These are phyloP conservation scores for Fusarium sp. DNA, from an alignment of 2,329 filamentous ascomycete genomes.

Conservation along the genomic window DNA sequence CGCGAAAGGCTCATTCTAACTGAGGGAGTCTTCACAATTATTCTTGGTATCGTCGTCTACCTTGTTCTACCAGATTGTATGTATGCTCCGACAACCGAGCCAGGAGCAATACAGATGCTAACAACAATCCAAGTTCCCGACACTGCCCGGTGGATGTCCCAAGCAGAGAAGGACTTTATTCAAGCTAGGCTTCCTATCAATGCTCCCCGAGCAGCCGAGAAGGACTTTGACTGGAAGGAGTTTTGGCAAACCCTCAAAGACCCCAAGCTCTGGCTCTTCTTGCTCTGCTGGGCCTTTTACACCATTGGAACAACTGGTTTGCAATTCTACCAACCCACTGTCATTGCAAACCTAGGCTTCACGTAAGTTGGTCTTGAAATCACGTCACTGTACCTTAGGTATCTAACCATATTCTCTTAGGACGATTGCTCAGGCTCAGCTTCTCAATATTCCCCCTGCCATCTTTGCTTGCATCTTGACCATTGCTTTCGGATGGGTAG, in stretches of 20 bases:
- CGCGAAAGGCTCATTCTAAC: background rate
- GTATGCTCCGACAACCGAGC: background rate
- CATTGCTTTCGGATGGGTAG: constrained; percentile 23
- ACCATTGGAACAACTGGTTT: constrained; percentile 58
- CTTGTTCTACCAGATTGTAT: constrained; percentile 14
- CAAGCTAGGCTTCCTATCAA: constrained; percentile 60
- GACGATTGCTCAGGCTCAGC: constrained; percentile 48
- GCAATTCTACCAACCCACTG: constrained; percentile 57
- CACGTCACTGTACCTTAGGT: background rate
- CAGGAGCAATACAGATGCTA: constrained; percentile 19
- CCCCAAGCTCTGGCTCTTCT: constrained; percentile 59
- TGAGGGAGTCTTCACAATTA: constrained; percentile 1
- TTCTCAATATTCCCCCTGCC: background rate
- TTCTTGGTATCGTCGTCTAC: background rate
- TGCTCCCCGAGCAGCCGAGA: constrained; percentile 55
- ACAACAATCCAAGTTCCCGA: constrained; percentile 55
- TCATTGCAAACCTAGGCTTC: constrained; percentile 53
- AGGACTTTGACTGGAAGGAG: constrained; percentile 56
- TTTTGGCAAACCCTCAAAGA: constrained; percentile 55
- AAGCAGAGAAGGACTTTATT: constrained; percentile 61
- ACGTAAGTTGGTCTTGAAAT: constrained; percentile 32
- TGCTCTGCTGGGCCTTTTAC: constrained; percentile 57
- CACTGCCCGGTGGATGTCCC: constrained; percentile 58
- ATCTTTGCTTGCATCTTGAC: constrained; percentile 43
- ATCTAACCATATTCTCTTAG: background rate